These are phyloP conservation scores for Termitomyces sp. DNA, from an alignment of 768 basidiomycete species.

Conservation along the genomic window DNA sequence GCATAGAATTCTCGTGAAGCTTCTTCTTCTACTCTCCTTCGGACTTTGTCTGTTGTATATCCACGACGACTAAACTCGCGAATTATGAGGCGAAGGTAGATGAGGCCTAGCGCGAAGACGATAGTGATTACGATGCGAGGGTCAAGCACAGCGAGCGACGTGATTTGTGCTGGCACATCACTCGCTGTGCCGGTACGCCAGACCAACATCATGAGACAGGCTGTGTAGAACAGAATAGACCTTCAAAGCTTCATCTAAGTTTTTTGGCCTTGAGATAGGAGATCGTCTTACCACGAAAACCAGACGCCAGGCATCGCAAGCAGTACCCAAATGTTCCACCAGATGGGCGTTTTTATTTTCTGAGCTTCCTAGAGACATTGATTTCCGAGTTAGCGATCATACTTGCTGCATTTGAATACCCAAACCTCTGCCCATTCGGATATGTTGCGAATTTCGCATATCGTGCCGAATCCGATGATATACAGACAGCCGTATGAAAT, in stretches of 20 bases:
- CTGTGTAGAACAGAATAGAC: constrained; percentile 64
- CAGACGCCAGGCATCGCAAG: constrained; percentile 62
- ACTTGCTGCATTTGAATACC: background rate
- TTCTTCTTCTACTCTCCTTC: background rate
- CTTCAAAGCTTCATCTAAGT: constrained; percentile 20
- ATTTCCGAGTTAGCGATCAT: background rate
- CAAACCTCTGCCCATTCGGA: constrained; percentile 54
- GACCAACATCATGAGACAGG: constrained; percentile 58
- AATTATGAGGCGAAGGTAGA: background rate
- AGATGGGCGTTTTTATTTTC: constrained; percentile 21
- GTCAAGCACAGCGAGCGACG: constrained; percentile 32
- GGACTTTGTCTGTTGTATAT: background rate
- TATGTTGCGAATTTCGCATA: constrained; percentile 57
- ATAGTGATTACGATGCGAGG: constrained; percentile 52
- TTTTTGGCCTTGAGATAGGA: too few relatives aligned
- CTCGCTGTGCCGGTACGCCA: constrained; percentile 59
- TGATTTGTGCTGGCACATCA: constrained; percentile 28
- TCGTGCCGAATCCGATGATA: constrained; percentile 53
- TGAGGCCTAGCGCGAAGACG: background rate
- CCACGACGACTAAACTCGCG: background rate
- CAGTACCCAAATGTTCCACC: constrained; percentile 61
- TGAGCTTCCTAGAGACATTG: constrained; percentile 45
- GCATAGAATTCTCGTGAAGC: background rate
- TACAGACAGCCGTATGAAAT: constrained; percentile 55
- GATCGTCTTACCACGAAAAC: constrained; percentile 53